phyloP scores from a whole-genome alignment of 495 filamentous ascomycete species.

The Lasiosphaeria hispida region DNA sequence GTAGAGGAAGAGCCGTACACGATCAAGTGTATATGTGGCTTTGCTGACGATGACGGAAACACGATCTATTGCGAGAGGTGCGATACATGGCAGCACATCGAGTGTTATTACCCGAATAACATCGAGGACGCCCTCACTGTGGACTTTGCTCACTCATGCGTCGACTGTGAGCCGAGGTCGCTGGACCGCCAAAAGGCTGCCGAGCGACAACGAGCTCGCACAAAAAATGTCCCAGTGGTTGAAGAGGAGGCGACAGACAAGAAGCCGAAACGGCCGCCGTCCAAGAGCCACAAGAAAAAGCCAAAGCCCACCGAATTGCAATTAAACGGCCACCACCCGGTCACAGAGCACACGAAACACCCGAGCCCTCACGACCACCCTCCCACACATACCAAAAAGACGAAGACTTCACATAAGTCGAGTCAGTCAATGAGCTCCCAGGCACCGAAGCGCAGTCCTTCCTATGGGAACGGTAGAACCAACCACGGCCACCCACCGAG shows the following conservation, averaged over 20 bases:
- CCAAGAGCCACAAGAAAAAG: conserved; percentile 78
- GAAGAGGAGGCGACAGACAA: conserved; percentile 55
- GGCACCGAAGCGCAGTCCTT: conserved; percentile 54
- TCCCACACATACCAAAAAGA: conserved; percentile 57
- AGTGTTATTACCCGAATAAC: conserved; percentile 82
- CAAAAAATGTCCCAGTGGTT: conserved; percentile 49
- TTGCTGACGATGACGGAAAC: conserved; percentile 89
- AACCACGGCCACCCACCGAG: conserved; percentile 50
- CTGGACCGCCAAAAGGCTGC: conserved; percentile 70
- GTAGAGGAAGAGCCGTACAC: conserved; percentile 87
- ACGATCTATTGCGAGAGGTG: conserved; percentile 95
- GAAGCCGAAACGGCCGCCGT: conserved; percentile 64
- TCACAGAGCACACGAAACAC: conserved; percentile 35
- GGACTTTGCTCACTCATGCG: conserved; percentile 73
- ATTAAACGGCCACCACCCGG: conserved; percentile 45
- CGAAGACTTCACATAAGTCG: conserved; percentile 71
- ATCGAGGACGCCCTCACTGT: conserved; percentile 66
- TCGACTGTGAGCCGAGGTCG: conserved; percentile 73
- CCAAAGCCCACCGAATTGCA: conserved; percentile 51
- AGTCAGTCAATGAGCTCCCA: conserved; percentile 67
- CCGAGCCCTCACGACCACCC: conserved; percentile 33
- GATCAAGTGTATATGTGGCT: conserved; percentile 97
- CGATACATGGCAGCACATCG: conserved; percentile 96
- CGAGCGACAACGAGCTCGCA: conserved; percentile 51
- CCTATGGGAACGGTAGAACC: conserved; percentile 40